Percentiles rank a stretch among this genome's conserved stretches.
Evolutionary conservation across 2,329 filamentous ascomycete species (phyloP).

Genomic region (Hypocrella siamensis): DNA sequence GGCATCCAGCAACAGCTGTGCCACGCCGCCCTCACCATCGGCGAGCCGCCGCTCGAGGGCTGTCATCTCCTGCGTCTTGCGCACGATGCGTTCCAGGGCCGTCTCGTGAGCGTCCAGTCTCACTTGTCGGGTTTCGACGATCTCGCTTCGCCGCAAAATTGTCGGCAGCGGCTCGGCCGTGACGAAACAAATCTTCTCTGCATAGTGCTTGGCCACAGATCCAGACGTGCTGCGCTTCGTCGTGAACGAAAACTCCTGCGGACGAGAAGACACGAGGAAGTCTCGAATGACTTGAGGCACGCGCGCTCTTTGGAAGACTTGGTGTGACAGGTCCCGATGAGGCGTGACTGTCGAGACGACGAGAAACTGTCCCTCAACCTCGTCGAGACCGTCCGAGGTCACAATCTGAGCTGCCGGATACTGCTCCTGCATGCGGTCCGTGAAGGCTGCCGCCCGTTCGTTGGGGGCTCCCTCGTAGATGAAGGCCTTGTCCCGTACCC

Average conservation of each 20-base stretch:
- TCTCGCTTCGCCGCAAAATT: slow-evolving; percentile 75
- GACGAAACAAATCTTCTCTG: slow-evolving; percentile 73
- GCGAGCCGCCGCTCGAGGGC: slow-evolving; percentile 57
- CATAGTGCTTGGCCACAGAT: slow-evolving; percentile 54
- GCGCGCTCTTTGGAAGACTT: slow-evolving; percentile 75
- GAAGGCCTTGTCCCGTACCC: slow-evolving; percentile 76
- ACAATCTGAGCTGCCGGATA: slow-evolving; percentile 76
- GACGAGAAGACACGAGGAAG: slow-evolving; percentile 64
- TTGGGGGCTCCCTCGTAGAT: slow-evolving; percentile 71
- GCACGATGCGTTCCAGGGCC: slow-evolving; percentile 76
- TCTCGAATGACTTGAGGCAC: slow-evolving; percentile 75
- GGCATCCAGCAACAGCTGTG: slow-evolving; percentile 56
- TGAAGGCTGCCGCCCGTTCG: slow-evolving; percentile 68
- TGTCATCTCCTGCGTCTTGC: slow-evolving; percentile 78
- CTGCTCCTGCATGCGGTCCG: slow-evolving; percentile 81
- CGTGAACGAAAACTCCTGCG: slow-evolving; percentile 65
- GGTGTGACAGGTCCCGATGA: slow-evolving; percentile 67
- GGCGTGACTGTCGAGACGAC: slow-evolving; percentile 68
- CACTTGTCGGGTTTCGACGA: slow-evolving; percentile 52
- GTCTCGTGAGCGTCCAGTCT: slow-evolving; percentile 64
- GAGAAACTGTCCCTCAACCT: slow-evolving; percentile 81
- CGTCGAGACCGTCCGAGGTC: slow-evolving; percentile 50
- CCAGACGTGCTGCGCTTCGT: slow-evolving; percentile 55
- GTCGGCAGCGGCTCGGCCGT: slow-evolving; percentile 83
- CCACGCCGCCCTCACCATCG: slow-evolving; percentile 56